Evolutionary conservation across 75 land plant genomes (phyloP).

Genomic region (Selaginella moellendorffii): DNA sequence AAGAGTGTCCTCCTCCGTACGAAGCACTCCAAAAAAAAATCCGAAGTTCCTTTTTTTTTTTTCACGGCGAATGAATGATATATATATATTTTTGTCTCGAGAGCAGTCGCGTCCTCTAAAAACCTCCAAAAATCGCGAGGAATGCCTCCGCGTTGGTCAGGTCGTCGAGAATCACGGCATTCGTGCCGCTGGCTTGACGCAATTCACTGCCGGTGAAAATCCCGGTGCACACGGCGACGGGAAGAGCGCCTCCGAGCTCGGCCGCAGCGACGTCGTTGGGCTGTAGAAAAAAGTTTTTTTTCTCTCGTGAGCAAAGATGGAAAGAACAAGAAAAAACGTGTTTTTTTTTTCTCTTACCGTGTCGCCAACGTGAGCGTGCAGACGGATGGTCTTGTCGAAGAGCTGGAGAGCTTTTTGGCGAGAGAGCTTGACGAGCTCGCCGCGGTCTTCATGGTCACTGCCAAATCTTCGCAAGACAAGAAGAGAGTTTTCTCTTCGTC

Average conservation of each 20-base stretch:
- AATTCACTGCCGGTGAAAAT: constrained; percentile 20
- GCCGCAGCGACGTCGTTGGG: constrained; percentile 38
- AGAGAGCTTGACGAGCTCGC: constrained; percentile 32
- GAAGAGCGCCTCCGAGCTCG: constrained; percentile 32
- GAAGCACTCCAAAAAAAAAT: no score
- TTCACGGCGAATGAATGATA: no score
- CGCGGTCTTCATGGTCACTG: constrained; percentile 30
- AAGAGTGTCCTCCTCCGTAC: no score
- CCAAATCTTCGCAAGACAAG: constrained; percentile 26
- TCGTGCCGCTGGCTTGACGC: constrained; percentile 18
- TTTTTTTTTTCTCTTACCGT: constrained; percentile 24
- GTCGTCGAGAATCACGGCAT: neutral
- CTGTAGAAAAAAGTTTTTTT: constrained; percentile 15
- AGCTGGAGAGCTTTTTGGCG: constrained; percentile 17
- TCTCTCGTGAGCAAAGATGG: no score
- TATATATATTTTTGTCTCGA: no score
- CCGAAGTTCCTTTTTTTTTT: no score
- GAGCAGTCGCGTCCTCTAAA: no score
- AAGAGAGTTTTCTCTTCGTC: constrained; percentile 2
- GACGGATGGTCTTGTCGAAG: constrained; percentile 18
- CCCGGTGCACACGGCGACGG: constrained; percentile 36
- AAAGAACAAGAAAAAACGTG: no score
- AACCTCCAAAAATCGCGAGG: no score
- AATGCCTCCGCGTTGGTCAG: neutral
- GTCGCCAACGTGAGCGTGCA: constrained; percentile 34